Evolutionary conservation across 148 eudicot species (phyloP), one percentile per base, ranked within the genome.

Genomic region (Rhododendron henanense): DNA sequence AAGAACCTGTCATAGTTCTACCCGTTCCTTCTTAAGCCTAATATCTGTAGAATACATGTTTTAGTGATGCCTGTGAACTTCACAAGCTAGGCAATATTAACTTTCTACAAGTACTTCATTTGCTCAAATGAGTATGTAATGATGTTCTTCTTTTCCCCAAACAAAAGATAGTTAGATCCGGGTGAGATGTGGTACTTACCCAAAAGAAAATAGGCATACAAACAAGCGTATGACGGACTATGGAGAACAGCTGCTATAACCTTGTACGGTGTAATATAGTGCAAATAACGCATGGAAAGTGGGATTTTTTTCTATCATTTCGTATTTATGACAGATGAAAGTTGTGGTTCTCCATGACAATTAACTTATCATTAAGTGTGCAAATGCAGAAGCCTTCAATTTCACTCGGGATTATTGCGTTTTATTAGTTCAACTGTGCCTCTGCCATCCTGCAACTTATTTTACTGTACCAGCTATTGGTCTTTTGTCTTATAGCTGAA

Each of bases 1-100:
- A 89, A 85, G 90, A 74, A 82, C 65, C 67, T 76, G 78, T 83
- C 57, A 63, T 48, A n/a, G 55, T 73, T 10, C n/a, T 14, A 33
- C 15, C 65, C 9, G 71, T 41, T 79, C 61, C 13, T 25, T 51
- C 19, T 37, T 16, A 48, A 55, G 44, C 53, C 63, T 23, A 28
- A 82, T 61, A 28, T n/a, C 76, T 51, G 44, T 50, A 48, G 78
- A 41, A 23, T 61, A 41, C 51, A 47, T 25, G 4, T 81, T 82
- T 59, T 63, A 35, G 84, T 35, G 75, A 61, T 61, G 16, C 74
- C 84, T 21, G 31, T 59, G 53, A 61, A 39, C 50, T 21, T 57
- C 45, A 57, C 50, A 37, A 57, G 74, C 73, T 61, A 82, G 71
- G 84, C 44, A 45, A 8, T 33, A 28, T 51, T 53, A 59, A 67